Percentiles rank a stretch among this genome's conserved stretches.
These are phyloP conservation scores for Peronospora farinosa DNA, from an alignment of 352 stramenopile genomes.

Conservation along the genomic window DNA sequence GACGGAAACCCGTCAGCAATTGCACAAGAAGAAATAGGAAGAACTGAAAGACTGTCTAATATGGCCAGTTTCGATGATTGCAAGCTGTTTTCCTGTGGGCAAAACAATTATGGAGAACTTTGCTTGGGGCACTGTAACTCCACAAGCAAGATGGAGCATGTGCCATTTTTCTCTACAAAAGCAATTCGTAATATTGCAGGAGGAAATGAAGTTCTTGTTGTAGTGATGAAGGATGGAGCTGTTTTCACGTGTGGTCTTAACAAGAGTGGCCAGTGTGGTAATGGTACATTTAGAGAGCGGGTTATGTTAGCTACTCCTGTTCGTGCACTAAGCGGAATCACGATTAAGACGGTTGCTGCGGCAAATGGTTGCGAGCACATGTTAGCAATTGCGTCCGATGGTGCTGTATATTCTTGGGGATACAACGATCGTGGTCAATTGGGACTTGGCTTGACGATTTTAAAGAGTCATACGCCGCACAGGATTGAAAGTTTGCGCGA, in stretches of 20 bases:
- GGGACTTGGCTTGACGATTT: constrained; percentile 77
- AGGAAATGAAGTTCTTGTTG: constrained; percentile 81
- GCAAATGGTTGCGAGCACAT: constrained; percentile 86
- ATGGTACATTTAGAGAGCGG: constrained; percentile 82
- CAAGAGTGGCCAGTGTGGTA: constrained; percentile 85
- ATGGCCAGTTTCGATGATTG: constrained; percentile 65
- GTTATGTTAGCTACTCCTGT: constrained; percentile 73
- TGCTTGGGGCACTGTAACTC: constrained; percentile 84
- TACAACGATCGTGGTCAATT: constrained; percentile 85
- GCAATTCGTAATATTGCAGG: constrained; percentile 61
- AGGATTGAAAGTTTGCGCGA: constrained; percentile 79
- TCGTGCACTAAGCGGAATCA: constrained; percentile 52
- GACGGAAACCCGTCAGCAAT: constrained; percentile 6
- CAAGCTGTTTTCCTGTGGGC: constrained; percentile 81
- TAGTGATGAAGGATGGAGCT: constrained; percentile 77
- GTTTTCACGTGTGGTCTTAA: constrained; percentile 83
- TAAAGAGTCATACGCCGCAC: constrained; percentile 78
- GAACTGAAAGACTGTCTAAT: constrained; percentile 8
- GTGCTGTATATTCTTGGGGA: constrained; percentile 78
- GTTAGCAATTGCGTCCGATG: constrained; percentile 71
- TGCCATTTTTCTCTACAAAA: constrained; percentile 80
- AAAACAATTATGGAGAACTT: constrained; percentile 88
- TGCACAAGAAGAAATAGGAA: constrained; percentile 5
- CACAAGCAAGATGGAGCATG: constrained; percentile 79
- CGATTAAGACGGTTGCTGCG: constrained; percentile 66